Evolutionary conservation across 495 filamentous ascomycete genomes (phyloP), one percentile per base, ranked within the genome.

Genomic region (Lasiosphaeris hirsuta): DNA sequence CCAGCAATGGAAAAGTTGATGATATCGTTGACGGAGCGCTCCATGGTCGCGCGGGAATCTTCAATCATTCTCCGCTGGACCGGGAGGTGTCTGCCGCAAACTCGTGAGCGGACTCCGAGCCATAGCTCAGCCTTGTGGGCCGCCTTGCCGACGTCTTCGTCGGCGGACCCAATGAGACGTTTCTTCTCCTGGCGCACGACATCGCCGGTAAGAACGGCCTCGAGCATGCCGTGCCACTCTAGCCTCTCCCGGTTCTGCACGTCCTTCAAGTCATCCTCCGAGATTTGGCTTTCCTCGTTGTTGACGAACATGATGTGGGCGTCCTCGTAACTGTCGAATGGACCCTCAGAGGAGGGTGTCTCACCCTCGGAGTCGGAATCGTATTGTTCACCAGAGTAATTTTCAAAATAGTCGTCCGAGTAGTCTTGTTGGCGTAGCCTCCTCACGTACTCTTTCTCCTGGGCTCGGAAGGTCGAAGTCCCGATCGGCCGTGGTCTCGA

Each of bases 111-210:
- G 13, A 97, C 81, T 13, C 92, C 94, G 30, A 96, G 73, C 91
- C 95, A 98, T 30, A 97, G 81, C 59, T 96, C 95, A 30, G 82
- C 81, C 64, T 88, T 90, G 61, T 92, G 77, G 14, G 86, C 82
- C 41, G 81, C 79, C 55, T 89, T 87, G 38, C 84, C 85, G 51
- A 86, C 82, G 51, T 87, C 83, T 51, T 79, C 75, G 60, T 96
- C 94, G 7, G 84, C 79, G 18, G 88, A 84, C 14, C 92, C 94
- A 63, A 93, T 90, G 61, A 98, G 73, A 34, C 94, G 84, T 66
- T 96, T 94, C 75, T 97, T 98, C 75, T 98, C 94, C 70, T 98
- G 94, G 60, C 90, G 89, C 18, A 98, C 93, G 10, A 98, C 95
- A 70, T 98, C 94, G 50, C 94, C 94, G 37, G 92, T 97, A 61